Conservation (phyloP, 306 rosid species). For the Cucumis sativus region Cucumber_9930_V3 NC_026659.2:30535501-30536000, state of each 20-base stretch:
- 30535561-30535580: slow-evolving; percentile 88
- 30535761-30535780: too few relatives aligned
- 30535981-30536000: too few relatives aligned
- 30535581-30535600: slow-evolving; percentile 83
- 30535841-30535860: neutral
- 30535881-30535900: neutral
- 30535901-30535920: neutral
- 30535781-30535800: neutral
- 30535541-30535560: slow-evolving; percentile 78
- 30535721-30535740: neutral
- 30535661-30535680: neutral
- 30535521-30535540: slow-evolving; percentile 65
- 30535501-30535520: slow-evolving; percentile 39
- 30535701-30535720: neutral
- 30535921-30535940: neutral
- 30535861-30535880: neutral
- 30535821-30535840: neutral
- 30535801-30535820: neutral
- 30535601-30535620: neutral
- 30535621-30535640: neutral
- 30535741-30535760: neutral
- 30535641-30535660: neutral
- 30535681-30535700: neutral
- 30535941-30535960: neutral
- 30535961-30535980: neutral